Evolutionary conservation across 305 asterid species (phyloP).

Genomic region (Fraxinus baroniana): DNA sequence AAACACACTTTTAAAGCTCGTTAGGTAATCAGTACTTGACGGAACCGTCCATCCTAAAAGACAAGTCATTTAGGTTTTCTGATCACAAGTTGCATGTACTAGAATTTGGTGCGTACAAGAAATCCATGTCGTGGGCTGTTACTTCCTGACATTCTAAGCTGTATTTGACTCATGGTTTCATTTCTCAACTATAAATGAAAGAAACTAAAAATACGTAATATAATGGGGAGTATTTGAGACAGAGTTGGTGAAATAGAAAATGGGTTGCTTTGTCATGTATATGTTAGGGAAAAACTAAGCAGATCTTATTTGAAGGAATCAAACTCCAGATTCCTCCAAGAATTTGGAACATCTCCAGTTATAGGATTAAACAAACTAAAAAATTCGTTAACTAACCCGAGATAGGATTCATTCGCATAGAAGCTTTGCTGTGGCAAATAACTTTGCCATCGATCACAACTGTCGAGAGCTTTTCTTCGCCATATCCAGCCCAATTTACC

Average conservation of each 20-base stretch:
- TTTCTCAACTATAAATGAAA: not conserved
- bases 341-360: not conserved
- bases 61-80: not conserved
- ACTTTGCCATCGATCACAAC: constrained; percentile 59
- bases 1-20: not conserved
- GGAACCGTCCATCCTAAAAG: not conserved
- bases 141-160: not conserved
- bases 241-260: not conserved
- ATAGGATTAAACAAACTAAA: not conserved
- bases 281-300: not conserved
- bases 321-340: not conserved
- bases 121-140: not conserved
- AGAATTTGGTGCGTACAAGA: not conserved
- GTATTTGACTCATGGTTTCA: not conserved
- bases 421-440: constrained; percentile 41
- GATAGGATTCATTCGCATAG: constrained; percentile 37
- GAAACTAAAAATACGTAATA: not conserved
- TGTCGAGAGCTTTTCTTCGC: constrained; percentile 85
- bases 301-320: not conserved
- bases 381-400: constrained; percentile 39
- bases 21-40: not conserved
- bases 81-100: not conserved
- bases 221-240: not conserved
- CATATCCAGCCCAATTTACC: constrained; percentile 72
- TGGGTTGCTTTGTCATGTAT: not conserved